These are phyloP conservation scores for Tolypocladium album DNA, from an alignment of 2,329 filamentous ascomycete genomes.

Conservation along the genomic window DNA sequence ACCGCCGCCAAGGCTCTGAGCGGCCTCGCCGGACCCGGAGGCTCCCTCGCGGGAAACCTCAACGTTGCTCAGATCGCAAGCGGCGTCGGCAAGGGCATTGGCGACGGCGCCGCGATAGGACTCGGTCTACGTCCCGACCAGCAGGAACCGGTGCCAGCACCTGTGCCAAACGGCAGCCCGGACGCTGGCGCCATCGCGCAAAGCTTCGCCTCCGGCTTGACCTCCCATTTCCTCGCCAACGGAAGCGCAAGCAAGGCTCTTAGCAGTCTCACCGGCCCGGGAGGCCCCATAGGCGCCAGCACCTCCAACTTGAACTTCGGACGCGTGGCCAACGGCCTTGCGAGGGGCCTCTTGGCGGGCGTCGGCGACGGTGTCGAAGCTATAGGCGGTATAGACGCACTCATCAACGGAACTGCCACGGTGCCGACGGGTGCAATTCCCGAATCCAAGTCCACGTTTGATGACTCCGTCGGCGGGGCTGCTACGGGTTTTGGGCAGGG, in stretches of 20 bases:
- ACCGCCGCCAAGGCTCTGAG: background rate
- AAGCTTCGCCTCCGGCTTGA: background rate
- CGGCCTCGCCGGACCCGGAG: background rate
- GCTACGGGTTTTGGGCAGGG: conserved; percentile 23
- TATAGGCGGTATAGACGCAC: conserved; percentile 19
- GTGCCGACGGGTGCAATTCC: conserved; percentile 7
- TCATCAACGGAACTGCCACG: conserved; percentile 17
- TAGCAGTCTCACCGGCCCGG: background rate
- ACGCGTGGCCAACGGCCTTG: conserved; percentile 21
- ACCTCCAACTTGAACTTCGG: conserved; percentile 9
- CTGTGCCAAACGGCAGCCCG: background rate
- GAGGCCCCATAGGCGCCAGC: background rate
- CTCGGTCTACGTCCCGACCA: background rate
- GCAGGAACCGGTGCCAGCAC: background rate
- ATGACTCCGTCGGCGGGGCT: conserved; percentile 23
- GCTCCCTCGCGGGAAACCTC: background rate
- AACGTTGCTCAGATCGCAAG: background rate
- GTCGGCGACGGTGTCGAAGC: conserved; percentile 19
- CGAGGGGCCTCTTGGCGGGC: conserved; percentile 22
- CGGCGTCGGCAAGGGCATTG: background rate
- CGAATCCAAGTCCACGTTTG: conserved; percentile 16
- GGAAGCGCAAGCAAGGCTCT: background rate
- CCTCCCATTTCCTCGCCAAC: background rate
- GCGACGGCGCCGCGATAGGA: conserved; percentile 5
- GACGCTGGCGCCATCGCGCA: conserved; percentile 3